phyloP scores from a whole-genome alignment of 495 filamentous ascomycete species.

The Aspergillus indologenus region DNA sequence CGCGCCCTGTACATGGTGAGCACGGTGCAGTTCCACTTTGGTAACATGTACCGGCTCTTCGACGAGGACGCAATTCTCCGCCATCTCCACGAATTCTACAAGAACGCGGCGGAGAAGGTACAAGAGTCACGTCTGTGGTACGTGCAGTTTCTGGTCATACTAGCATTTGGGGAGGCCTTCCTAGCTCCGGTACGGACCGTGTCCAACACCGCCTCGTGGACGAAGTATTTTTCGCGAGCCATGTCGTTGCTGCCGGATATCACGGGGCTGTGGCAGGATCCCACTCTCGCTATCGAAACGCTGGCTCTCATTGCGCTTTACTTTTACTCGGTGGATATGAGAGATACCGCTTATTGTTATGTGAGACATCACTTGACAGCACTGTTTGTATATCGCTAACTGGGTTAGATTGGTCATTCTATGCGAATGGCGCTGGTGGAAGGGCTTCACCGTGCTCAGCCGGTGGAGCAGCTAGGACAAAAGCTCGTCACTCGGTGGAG shows the following conservation, averaged over 20 bases:
- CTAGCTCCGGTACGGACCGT: slow-evolving; percentile 21
- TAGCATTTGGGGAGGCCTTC: slow-evolving; percentile 35
- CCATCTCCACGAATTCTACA: slow-evolving; percentile 29
- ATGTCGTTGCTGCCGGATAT: slow-evolving; percentile 35
- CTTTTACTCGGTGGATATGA: slow-evolving; percentile 33
- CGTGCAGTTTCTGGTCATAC: slow-evolving; percentile 31
- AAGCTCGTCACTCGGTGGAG: slow-evolving; percentile 23
- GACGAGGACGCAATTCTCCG: slow-evolving; percentile 31
- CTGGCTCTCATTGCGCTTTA: slow-evolving; percentile 30
- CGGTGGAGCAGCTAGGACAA: slow-evolving; percentile 25
- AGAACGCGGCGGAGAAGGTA: slow-evolving; percentile 16
- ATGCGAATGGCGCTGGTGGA: slow-evolving; percentile 33
- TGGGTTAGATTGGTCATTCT: slow-evolving; percentile 29
- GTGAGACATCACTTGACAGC: slow-evolving; percentile 15
- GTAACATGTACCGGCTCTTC: slow-evolving; percentile 30
- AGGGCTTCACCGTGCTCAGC: slow-evolving; percentile 29
- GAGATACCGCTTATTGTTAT: slow-evolving; percentile 30
- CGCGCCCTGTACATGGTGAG: slow-evolving; percentile 30
- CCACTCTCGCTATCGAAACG: slow-evolving; percentile 28
- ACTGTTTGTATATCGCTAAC: slow-evolving; percentile 3
- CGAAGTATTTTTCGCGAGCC: slow-evolving; percentile 27
- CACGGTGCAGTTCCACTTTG: slow-evolving; percentile 32
- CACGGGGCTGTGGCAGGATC: slow-evolving; percentile 28
- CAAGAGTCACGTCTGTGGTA: slow-evolving; percentile 31
- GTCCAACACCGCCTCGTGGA: slow-evolving; percentile 21